Evolutionary conservation across 2,329 filamentous ascomycete species (phyloP), one percentile per base, ranked within the genome.

Genomic region (Chaetomium globosum): DNA sequence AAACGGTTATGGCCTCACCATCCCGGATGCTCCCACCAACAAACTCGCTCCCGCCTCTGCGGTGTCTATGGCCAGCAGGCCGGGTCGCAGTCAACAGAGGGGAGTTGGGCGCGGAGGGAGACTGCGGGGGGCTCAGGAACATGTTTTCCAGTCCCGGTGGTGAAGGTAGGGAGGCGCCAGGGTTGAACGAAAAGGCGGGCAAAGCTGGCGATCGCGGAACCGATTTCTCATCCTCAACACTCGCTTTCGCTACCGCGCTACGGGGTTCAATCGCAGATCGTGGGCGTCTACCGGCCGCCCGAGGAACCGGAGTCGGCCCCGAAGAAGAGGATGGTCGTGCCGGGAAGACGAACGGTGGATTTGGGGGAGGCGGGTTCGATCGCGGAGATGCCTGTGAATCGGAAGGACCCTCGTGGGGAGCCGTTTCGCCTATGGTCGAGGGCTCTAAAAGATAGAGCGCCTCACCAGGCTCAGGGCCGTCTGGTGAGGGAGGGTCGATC

Each of bases 1-100:
- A 82, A 8, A 86, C 78, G 10, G 84, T 83, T 58, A 87, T 86
- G 0, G 83, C 80, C 56, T 83, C 85, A 13, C 85, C 79, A 77
- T 82, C 77, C 71, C 86, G 80, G 70, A 84, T 78, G 71, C 89
- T 89, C 8, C 90, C 91, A 46, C 92, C 92, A 55, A 96, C 90
- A 73, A 96, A 93, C 75, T 97, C 93, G 75, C 93, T 97, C 31
- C 88, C 90, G 61, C 90, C 90, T 72, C 93, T 86, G 72, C 89
- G 85, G 75, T 97, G 93, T 33, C 89, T 88, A 74, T 93, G 90
- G 26, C 88, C 87, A 36, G 79, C 78, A 28, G 84, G 80, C 66
- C 86, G 82, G 23, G 83, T 80, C 21, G 87, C 82, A 7, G 80
- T 75, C 1, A 79, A 74, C 46, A 79, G 77, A 2, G 80, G 78